A percentile compares a stretch with the other conserved stretches of the same genome.
These are phyloP conservation scores for Annona squamosa DNA, from an alignment of 164 flowering plant genomes.

Conservation along the genomic window DNA sequence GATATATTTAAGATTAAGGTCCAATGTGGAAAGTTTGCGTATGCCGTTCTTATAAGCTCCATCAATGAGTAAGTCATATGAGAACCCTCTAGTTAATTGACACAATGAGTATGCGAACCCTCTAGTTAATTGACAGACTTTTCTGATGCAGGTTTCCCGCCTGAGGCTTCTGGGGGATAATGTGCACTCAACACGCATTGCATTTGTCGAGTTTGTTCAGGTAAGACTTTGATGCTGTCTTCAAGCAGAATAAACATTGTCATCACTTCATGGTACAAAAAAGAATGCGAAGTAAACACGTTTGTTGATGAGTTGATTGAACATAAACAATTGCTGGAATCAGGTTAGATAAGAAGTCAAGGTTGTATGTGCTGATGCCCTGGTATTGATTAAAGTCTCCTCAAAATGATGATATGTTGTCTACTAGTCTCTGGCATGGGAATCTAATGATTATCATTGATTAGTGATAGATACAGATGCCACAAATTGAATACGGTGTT, in stretches of 20 bases:
- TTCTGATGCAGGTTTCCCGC: constrained; percentile 51
- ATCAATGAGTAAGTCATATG: background rate
- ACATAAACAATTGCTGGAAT: background rate
- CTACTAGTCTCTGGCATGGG: background rate
- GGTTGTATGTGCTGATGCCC: too few relatives aligned
- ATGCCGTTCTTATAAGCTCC: background rate
- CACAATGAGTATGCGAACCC: background rate
- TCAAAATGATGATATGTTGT: background rate
- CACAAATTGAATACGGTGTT: background rate
- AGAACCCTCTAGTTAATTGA: constrained; percentile 1
- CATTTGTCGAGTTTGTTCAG: constrained; percentile 64
- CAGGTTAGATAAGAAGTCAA: background rate
- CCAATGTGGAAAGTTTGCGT: too few relatives aligned
- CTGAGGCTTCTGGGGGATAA: constrained; percentile 78
- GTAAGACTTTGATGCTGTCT: constrained; percentile 25
- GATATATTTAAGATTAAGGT: too few relatives aligned
- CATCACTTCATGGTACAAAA: too few relatives aligned
- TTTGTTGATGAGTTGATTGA: background rate
- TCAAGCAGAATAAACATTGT: background rate
- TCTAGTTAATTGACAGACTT: constrained; percentile 2
- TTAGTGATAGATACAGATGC: background rate
- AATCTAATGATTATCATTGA: background rate
- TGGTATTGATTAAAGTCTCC: background rate
- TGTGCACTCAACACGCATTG: constrained; percentile 72
- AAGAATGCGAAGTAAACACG: too few relatives aligned